Evolutionary conservation across 371 early-diverging fungal species (phyloP).

Genomic region (Saksenaea oblongispora): DNA sequence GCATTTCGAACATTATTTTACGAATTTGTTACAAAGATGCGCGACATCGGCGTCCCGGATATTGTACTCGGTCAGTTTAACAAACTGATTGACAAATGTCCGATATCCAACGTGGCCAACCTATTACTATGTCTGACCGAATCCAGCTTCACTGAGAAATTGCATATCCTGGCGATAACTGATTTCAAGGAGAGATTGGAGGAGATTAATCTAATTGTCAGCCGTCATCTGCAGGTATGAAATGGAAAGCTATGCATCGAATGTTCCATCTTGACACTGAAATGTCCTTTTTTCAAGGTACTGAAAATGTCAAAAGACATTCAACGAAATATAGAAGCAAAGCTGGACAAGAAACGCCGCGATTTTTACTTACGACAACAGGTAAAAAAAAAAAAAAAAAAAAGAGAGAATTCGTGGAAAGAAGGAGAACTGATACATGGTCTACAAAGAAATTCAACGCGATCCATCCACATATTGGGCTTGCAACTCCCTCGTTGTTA

Average conservation of each 20-base stretch:
- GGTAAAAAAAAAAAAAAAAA: conserved; percentile 32
- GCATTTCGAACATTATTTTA: conserved; percentile 54
- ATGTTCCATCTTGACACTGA: background rate
- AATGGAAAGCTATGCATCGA: background rate
- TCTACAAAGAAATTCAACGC: background rate
- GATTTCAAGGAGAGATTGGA: conserved; percentile 58
- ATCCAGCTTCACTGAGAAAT: conserved; percentile 64
- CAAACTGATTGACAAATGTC: conserved; percentile 39
- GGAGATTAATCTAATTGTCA: conserved; percentile 57
- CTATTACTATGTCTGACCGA: conserved; percentile 70
- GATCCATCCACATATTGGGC: background rate
- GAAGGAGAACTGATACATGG: background rate
- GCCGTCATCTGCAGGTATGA: conserved; percentile 69
- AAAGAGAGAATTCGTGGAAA: background rate
- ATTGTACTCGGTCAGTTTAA: conserved; percentile 62
- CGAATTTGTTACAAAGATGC: conserved; percentile 54
- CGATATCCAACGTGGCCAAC: conserved; percentile 56
- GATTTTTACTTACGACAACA: conserved; percentile 80
- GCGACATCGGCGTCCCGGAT: conserved; percentile 63
- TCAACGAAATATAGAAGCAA: conserved; percentile 15
- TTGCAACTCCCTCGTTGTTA: background rate
- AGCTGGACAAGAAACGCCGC: conserved; percentile 68
- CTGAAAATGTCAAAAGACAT: conserved; percentile 13
- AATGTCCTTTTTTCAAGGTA: conserved; percentile 4
- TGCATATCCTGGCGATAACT: conserved; percentile 56